These are phyloP conservation scores for Rhizopogon vulgaris DNA, from an alignment of 768 basidiomycete species.

Conservation along the genomic window DNA sequence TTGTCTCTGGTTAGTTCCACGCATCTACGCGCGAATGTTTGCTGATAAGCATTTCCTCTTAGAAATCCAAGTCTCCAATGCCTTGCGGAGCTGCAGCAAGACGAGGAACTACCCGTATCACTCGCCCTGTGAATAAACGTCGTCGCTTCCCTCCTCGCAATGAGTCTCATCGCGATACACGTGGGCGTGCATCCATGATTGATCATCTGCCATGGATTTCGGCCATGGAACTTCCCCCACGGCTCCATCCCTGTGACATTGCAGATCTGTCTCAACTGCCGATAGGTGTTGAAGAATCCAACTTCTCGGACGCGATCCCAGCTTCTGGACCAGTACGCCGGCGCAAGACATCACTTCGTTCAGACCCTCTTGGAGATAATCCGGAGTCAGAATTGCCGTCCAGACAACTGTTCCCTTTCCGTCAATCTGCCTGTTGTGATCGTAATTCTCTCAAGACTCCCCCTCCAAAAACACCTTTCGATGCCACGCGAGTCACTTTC, in stretches of 20 bases:
- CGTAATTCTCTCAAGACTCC: constrained; percentile 25
- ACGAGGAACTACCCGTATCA: constrained; percentile 26
- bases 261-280: constrained; percentile 64
- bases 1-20: constrained; percentile 14
- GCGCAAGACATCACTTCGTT: constrained; percentile 47
- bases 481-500: constrained; percentile 45
- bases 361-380: constrained; percentile 36
- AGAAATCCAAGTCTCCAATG: constrained; percentile 34
- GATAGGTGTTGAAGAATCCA: constrained; percentile 13
- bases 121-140: constrained; percentile 33
- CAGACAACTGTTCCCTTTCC: constrained; percentile 17
- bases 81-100: constrained; percentile 33
- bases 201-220: constrained; percentile 68
- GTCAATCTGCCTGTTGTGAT: constrained; percentile 22
- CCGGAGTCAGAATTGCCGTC: constrained; percentile 13
- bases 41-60: constrained; percentile 3
- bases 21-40: background rate
- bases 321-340: constrained; percentile 53
- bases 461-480: constrained; percentile 31
- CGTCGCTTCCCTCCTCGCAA: constrained; percentile 35
- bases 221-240: constrained; percentile 43
- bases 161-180: constrained; percentile 34
- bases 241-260: constrained; percentile 45
- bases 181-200: constrained; percentile 34
- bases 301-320: constrained; percentile 15